phyloP scores from a whole-genome alignment of 768 basidiomycete genomes.

The Tylopilus sp. region DNA sequence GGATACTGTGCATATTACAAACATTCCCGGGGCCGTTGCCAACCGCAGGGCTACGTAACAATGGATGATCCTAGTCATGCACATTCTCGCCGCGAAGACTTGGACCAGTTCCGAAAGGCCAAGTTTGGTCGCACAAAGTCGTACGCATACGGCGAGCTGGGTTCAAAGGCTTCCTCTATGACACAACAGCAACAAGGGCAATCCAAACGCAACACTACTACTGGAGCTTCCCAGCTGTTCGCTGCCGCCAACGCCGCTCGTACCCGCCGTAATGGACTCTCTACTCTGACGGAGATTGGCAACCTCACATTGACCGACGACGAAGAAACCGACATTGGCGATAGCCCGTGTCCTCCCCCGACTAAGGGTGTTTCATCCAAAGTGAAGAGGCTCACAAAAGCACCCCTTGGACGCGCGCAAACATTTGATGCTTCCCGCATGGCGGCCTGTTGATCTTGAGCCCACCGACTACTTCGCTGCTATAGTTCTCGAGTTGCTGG shows the following conservation, averaged over 20 bases:
- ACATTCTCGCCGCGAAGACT: conserved; percentile 74
- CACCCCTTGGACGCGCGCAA: conserved; percentile 56
- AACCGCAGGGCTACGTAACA: conserved; percentile 77
- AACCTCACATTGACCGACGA: conserved; percentile 64
- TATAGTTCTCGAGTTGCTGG: conserved; percentile 5
- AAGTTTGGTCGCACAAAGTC: conserved; percentile 90
- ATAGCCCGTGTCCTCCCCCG: conserved; percentile 85
- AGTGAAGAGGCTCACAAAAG: conserved; percentile 51
- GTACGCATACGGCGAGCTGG: conserved; percentile 85
- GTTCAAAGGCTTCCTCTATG: conserved; percentile 37
- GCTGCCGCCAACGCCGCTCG: conserved; percentile 70
- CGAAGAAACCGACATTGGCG: conserved; percentile 74
- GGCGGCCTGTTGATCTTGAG: conserved; percentile 38
- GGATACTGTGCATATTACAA: conserved; percentile 91
- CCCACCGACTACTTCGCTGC: not conserved
- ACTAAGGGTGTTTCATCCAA: conserved; percentile 55
- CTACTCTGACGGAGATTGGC: conserved; percentile 66
- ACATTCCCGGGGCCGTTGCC: conserved; percentile 63
- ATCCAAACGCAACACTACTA: conserved; percentile 66
- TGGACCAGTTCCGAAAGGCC: conserved; percentile 87
- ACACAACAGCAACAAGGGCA: conserved; percentile 36
- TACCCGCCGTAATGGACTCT: conserved; percentile 56
- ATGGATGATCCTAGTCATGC: conserved; percentile 95
- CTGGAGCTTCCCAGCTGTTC: conserved; percentile 56
- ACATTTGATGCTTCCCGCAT: conserved; percentile 66